Conservation (phyloP, 2,329 filamentous ascomycete species). For the Colletotrichum filicis region DNA sequence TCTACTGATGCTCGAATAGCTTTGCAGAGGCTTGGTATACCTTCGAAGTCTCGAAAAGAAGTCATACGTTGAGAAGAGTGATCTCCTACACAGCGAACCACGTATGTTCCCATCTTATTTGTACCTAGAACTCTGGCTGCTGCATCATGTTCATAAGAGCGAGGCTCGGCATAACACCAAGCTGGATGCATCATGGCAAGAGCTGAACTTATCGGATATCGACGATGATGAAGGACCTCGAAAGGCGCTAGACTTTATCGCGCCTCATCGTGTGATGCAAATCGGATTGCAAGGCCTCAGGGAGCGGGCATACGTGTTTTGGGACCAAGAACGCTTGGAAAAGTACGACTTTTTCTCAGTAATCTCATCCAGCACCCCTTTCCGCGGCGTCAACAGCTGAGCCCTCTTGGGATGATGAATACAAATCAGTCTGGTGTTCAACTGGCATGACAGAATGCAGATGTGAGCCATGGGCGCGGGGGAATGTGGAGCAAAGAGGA, state of each 20-base stretch:
- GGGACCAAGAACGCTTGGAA: background rate
- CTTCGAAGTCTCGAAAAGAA: background rate
- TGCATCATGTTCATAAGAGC: background rate
- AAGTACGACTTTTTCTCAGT: background rate
- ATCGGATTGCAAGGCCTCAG: background rate
- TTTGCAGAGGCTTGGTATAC: background rate
- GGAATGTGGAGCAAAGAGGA: too few species aligned
- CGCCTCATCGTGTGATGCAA: background rate
- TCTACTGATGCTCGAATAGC: background rate
- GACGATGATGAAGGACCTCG: background rate
- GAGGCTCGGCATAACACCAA: background rate
- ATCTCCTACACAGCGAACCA: background rate
- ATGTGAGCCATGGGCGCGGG: too few species aligned
- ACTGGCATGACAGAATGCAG: too few species aligned
- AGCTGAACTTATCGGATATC: background rate
- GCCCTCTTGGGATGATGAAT: too few species aligned
- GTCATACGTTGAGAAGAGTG: background rate
- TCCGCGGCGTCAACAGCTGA: too few species aligned
- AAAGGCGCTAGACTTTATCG: background rate
- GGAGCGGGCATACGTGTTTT: background rate
- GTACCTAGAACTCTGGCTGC: background rate
- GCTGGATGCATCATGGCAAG: too few species aligned
- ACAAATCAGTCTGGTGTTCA: too few species aligned
- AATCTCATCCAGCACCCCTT: background rate
- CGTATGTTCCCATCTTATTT: background rate